Conservation (phyloP, 345 rosid species). For the Acer yangbiense region DNA sequence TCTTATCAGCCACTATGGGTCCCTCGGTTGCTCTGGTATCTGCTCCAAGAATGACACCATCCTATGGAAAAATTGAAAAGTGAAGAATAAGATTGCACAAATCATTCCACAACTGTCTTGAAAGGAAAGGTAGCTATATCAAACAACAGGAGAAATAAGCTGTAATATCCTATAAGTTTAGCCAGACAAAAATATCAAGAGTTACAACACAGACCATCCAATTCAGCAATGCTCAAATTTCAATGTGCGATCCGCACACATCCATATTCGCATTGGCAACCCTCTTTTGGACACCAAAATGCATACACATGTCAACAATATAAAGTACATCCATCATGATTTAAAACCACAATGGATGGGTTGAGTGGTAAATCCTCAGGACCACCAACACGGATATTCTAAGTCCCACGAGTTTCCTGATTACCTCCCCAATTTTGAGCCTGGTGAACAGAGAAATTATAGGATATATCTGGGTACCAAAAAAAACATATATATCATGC, state of each 20-base stretch:
- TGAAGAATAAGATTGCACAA: conserved; percentile 4
- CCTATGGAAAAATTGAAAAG: conserved; percentile 39
- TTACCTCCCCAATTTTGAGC: not conserved
- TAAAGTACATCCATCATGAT: not conserved
- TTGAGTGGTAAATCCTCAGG: not conserved
- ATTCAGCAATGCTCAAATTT: conserved; percentile 1
- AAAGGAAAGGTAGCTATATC: not conserved
- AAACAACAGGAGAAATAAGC: not conserved
- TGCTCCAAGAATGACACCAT: conserved; percentile 94
- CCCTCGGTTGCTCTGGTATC: conserved; percentile 95
- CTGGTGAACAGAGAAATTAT: not conserved
- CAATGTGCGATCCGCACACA: not conserved
- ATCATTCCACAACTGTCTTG: conserved; percentile 1
- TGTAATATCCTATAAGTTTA: not conserved
- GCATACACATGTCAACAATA: not conserved
- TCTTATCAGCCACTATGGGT: conserved; percentile 96
- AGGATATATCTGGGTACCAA: not conserved
- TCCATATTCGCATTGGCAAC: not conserved
- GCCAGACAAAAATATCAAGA: conserved; percentile 1
- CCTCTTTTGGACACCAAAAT: not conserved
- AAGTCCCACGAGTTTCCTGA: not conserved
- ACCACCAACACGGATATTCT: not conserved
- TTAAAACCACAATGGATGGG: not conserved
- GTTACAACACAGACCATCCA: not conserved
- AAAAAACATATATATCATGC: not conserved